A percentile compares a stretch with the other conserved stretches of the same genome.
These are phyloP conservation scores for Wickerhamiella sergipiensis DNA, from an alignment of 805 yeast species.

Conservation along the genomic window DNA sequence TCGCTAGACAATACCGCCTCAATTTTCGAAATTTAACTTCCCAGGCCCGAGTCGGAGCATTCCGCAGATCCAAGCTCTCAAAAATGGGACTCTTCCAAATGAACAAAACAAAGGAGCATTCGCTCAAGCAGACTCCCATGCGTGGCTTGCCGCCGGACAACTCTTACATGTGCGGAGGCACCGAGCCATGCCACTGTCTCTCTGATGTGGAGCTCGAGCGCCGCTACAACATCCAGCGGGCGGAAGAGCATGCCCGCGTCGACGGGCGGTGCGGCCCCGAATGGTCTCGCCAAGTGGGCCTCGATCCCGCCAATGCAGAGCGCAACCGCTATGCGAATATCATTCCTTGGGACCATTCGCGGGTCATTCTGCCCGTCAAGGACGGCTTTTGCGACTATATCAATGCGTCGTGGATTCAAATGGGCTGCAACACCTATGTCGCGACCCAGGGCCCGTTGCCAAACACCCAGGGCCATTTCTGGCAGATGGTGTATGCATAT, in stretches of 20 bases:
- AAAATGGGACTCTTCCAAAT: not conserved
- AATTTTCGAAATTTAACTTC: not conserved
- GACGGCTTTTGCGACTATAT: conserved; percentile 43
- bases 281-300: conserved; percentile 17
- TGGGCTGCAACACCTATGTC: conserved; percentile 34
- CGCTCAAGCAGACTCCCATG: not conserved
- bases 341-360: conserved; percentile 48
- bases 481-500: conserved; percentile 61
- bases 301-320: conserved; percentile 12
- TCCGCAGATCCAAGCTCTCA: not conserved
- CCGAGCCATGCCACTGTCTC: conserved; percentile 19
- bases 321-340: conserved; percentile 52
- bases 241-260: conserved; percentile 20
- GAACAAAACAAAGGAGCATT: not conserved
- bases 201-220: conserved; percentile 17
- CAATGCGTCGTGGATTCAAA: conserved; percentile 66
- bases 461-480: conserved; percentile 68
- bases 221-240: conserved; percentile 18
- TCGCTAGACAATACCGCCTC: not conserved
- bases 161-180: conserved; percentile 7
- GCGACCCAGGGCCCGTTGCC: conserved; percentile 84
- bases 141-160: conserved; percentile 14
- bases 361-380: conserved; percentile 32
- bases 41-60: not conserved
- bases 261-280: conserved; percentile 18